Evolutionary conservation across 2,329 filamentous ascomycete genomes (phyloP).

Genomic region (Penicillium polonicum): DNA sequence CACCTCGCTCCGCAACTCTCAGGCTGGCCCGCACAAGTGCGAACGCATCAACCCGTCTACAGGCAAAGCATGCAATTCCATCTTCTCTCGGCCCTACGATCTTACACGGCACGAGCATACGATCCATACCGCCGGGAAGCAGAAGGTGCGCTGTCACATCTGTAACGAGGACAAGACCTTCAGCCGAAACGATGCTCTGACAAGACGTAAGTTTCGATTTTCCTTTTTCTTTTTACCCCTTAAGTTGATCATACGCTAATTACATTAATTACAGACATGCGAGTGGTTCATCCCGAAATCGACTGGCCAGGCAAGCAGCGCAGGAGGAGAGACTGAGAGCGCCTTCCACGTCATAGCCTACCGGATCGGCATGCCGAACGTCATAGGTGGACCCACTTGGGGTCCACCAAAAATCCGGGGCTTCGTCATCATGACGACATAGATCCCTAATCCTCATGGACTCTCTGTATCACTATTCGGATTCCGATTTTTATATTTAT

Average conservation of each 20-base stretch:
- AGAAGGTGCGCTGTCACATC: constrained; percentile 88
- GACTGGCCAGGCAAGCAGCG: constrained; percentile 70
- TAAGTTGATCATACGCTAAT: constrained; percentile 7
- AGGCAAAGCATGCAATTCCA: constrained; percentile 87
- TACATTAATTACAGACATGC: constrained; percentile 58
- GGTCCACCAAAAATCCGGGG: constrained; percentile 6
- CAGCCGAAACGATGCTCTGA: constrained; percentile 89
- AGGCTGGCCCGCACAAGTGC: constrained; percentile 90
- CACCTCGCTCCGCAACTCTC: constrained; percentile 67
- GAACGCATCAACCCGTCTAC: constrained; percentile 92
- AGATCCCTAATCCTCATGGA: constrained; percentile 9
- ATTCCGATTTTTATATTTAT: constrained; percentile 6
- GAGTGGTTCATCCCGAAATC: constrained; percentile 87
- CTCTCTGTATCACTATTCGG: constrained; percentile 21
- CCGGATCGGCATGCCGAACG: constrained; percentile 25
- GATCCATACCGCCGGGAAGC: constrained; percentile 91
- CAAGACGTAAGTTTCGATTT: constrained; percentile 36
- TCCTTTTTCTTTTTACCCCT: background rate
- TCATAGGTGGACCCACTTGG: constrained; percentile 9
- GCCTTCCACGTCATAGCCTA: constrained; percentile 10
- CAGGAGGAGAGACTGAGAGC: constrained; percentile 36
- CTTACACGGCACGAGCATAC: constrained; percentile 95
- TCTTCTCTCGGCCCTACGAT: constrained; percentile 95
- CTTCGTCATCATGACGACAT: constrained; percentile 20
- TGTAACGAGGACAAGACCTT: constrained; percentile 98